Percentiles rank a stretch among this genome's conserved stretches.
Conservation (phyloP, 2,329 filamentous ascomycete genomes). For the Hawksworthiomyces lignivorus region DNA sequence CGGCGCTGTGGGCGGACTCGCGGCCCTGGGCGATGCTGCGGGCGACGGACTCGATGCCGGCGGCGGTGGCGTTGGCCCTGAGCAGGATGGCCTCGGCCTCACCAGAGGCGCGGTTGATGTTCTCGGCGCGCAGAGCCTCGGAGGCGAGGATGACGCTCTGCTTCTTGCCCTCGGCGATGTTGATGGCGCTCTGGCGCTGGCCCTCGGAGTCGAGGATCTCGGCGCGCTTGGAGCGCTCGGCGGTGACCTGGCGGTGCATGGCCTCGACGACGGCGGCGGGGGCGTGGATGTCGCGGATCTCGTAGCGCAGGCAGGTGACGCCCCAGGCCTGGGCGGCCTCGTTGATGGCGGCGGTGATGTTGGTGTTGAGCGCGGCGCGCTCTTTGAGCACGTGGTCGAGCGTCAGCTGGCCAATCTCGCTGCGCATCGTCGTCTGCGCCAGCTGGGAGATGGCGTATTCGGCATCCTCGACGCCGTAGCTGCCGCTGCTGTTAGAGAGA, state of each 20-base stretch:
- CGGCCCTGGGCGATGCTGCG: slow-evolving; percentile 65
- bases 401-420: slow-evolving; percentile 91
- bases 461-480: slow-evolving; percentile 96
- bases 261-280: slow-evolving; percentile 88
- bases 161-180: slow-evolving; percentile 96
- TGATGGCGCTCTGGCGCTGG: slow-evolving; percentile 95
- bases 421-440: slow-evolving; percentile 97
- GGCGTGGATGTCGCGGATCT: slow-evolving; percentile 97
- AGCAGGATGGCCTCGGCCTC: slow-evolving; percentile 88
- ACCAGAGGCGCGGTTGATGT: slow-evolving; percentile 87
- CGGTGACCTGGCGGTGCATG: slow-evolving; percentile 97
- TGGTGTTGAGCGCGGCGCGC: slow-evolving; percentile 88
- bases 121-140: slow-evolving; percentile 80
- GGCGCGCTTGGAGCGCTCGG: slow-evolving; percentile 92
- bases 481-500: slow-evolving; percentile 26
- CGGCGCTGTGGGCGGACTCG: slow-evolving; percentile 69
- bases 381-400: slow-evolving; percentile 98
- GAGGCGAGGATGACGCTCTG: slow-evolving; percentile 94
- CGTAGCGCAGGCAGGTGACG: slow-evolving; percentile 90
- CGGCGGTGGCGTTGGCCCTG: slow-evolving; percentile 77
- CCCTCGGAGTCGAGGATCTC: slow-evolving; percentile 97
- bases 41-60: slow-evolving; percentile 81
- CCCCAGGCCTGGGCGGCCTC: slow-evolving; percentile 97
- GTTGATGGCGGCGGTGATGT: slow-evolving; percentile 98
- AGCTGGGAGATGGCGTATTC: slow-evolving; percentile 98